Conservation (phyloP, 768 basidiomycete species). For the Leccinum pellstonianum region DNA sequence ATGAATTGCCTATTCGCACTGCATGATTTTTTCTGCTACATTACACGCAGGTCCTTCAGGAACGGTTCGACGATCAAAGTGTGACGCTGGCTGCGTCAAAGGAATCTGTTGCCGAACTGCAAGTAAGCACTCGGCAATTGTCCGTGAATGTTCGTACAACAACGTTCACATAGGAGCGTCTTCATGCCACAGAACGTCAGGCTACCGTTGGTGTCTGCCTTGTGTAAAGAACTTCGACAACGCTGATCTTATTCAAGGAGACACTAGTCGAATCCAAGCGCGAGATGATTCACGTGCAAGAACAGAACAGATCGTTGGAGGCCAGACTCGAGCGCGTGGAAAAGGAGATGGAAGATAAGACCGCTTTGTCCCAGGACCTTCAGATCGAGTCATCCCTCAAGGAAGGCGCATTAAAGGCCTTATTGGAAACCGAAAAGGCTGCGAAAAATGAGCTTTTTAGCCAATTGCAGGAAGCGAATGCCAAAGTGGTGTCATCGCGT, state of each 20-base stretch:
- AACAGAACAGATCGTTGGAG: slow-evolving; percentile 21
- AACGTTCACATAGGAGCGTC: slow-evolving; percentile 20
- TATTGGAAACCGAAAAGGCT: slow-evolving; percentile 25
- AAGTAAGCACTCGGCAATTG: slow-evolving; percentile 30
- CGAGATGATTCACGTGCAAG: slow-evolving; percentile 21
- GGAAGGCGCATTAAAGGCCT: slow-evolving; percentile 24
- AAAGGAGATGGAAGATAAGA: slow-evolving; percentile 11
- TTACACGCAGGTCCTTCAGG: slow-evolving; percentile 46
- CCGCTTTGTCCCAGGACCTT: slow-evolving; percentile 13
- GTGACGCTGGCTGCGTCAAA: slow-evolving; percentile 52
- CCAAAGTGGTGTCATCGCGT: slow-evolving; percentile 21
- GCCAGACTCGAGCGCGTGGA: slow-evolving; percentile 14
- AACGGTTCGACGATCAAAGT: slow-evolving; percentile 58
- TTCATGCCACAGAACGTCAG: slow-evolving; percentile 20
- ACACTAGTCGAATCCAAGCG: slow-evolving; percentile 11
- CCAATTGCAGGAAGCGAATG: slow-evolving; percentile 20
- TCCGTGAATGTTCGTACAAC: background rate
- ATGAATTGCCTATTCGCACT: background rate
- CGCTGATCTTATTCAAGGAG: slow-evolving; percentile 17
- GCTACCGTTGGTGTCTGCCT: slow-evolving; percentile 15
- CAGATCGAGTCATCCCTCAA: slow-evolving; percentile 26
- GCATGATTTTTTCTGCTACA: background rate
- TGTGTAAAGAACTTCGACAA: background rate
- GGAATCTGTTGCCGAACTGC: slow-evolving; percentile 53
- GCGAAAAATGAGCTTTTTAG: slow-evolving; percentile 20